Evolutionary conservation across 257 asterid genomes (phyloP).

Genomic region (Craterostigma plantagineum): DNA sequence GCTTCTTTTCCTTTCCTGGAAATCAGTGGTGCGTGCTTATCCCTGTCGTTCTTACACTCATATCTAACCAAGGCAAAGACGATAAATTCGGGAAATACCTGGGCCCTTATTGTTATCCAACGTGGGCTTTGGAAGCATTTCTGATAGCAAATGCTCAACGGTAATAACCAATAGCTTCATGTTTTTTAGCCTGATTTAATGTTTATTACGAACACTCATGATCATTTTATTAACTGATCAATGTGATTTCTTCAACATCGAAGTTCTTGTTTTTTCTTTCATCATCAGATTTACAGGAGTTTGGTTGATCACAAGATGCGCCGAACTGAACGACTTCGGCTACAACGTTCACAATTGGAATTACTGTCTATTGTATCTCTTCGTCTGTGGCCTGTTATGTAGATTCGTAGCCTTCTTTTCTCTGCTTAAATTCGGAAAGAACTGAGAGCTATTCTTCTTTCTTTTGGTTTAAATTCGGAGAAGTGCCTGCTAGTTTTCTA

Average conservation of each 20-base stretch:
- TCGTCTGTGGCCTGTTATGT: constrained; percentile 32
- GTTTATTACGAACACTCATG: no score
- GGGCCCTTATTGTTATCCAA: constrained; percentile 53
- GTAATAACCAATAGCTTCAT: constrained; percentile 22
- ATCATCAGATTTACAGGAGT: constrained; percentile 45
- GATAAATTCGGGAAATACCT: constrained; percentile 28
- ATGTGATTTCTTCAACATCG: no score
- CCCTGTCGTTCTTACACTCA: constrained; percentile 85
- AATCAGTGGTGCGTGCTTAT: constrained; percentile 92
- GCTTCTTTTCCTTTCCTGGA: neutral
- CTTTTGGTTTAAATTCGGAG: no score
- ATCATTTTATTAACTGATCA: no score
- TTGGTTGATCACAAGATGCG: constrained; percentile 91
- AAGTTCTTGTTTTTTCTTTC: neutral
- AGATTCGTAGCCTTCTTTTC: constrained; percentile 60
- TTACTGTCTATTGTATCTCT: constrained; percentile 27
- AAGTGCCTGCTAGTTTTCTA: no score
- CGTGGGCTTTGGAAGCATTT: constrained; percentile 91
- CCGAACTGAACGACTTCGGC: constrained; percentile 46
- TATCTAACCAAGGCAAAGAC: constrained; percentile 65
- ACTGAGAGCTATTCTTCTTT: constrained; percentile 16
- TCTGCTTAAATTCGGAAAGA: constrained; percentile 47
- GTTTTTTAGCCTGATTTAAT: neutral
- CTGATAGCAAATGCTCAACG: constrained; percentile 77
- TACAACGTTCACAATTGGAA: constrained; percentile 47